Base-by-base conservation (phyloP, 441 rosid genomes). In the Jatropha multifida region DNA sequence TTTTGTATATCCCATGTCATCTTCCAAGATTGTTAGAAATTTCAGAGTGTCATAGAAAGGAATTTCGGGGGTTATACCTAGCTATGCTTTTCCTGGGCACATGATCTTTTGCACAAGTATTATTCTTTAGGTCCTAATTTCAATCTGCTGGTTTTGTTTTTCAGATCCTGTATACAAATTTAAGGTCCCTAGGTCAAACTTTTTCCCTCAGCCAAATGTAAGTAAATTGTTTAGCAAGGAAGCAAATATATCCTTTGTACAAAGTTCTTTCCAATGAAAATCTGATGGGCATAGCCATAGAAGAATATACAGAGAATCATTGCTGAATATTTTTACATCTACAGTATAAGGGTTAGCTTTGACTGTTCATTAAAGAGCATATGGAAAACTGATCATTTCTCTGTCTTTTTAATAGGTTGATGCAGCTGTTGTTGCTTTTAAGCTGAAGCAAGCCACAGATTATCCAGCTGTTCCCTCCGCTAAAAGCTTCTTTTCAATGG, bases 161-260 rank as follows among this genome's bases (percentile, higher is more conserved):
- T 52, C 94, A 94, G 98, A 91, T 81, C 94, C 97, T 23, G 86
- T 88, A 77, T 91, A 92, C 90, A 87, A 83, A 78, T 79, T 91
- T 71, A 84, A 81, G 58, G 99, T 94, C 67, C 92, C 94, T 20
- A 89, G 97, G 79, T 85, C 90, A 71, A 83, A 86, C 72, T 91
- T 94, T 86, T 94, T 94, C 78, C 99, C 99, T 70, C 96, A 86
- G 74, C 99, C 99, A 27, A 94, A 94, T 78, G 99, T 94, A 79
- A 86, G 91, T 81, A 37, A 40, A 59, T 66, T 56, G 38, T 62
- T 46, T 40, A 23, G 13, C 11, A 38, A 6, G 40, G 55, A 15
- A 41, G 46, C 44, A 69, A 67, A 69, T 65, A 37, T 23, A 56
- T 26, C 11, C 10, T 20, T 41, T 40, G 0, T 20, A 37, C 4